Base-by-base conservation (phyloP, 768 basidiomycete genomes). In the Suillus hirtellus region DNA sequence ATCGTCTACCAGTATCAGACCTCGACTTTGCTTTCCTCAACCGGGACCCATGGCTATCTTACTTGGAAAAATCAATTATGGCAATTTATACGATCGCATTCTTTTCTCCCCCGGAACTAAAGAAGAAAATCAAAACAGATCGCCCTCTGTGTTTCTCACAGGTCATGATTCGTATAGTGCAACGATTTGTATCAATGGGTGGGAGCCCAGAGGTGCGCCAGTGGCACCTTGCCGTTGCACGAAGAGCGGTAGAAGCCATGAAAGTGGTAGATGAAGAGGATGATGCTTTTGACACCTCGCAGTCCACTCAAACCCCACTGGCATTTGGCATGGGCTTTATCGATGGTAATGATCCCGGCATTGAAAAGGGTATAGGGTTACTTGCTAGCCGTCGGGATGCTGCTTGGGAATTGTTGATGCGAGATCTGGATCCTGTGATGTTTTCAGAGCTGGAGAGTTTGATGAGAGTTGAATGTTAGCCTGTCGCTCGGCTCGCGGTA, bases 61-160 rank as follows among this genome's bases (percentile, higher is more conserved):
- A 93, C 73, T 76, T 92, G 65, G 92, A 96, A 79, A 91, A 90
- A 67, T 78, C 82, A 60, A 80, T 90, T 53, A 86, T 95, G 81
- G 84, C 85, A n/a, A 83, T 97, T 47, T 98, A 97, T 77, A 89
- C 89, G 43, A 78, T 98, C 66, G 86, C 89, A 27, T 98, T 95
- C 80, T 79, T 96, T 61, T 86, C 94, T 3, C 84, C 94, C 2
- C 87, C 89, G 4, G 80, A 84, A 34, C 71, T 96, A 65, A 95
- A 96, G 77, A 79, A 81, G 60, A 83, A 77, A 65, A 81, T 95
- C 67, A 90, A 92, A 68, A 73, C 76, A 11, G 85, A 92, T 72
- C 82, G 84, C 59, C 77, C 77, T 46, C 81, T 95, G 35, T 89
- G 89, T 38, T 88, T 92, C 73, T 82, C 86, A 59, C 80, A 80